A percentile compares a stretch with the other conserved stretches of the same genome.
These are phyloP conservation scores for Anthracocystis setariae DNA, from an alignment of 1,284 basidiomycete species.

Conservation along the genomic window DNA sequence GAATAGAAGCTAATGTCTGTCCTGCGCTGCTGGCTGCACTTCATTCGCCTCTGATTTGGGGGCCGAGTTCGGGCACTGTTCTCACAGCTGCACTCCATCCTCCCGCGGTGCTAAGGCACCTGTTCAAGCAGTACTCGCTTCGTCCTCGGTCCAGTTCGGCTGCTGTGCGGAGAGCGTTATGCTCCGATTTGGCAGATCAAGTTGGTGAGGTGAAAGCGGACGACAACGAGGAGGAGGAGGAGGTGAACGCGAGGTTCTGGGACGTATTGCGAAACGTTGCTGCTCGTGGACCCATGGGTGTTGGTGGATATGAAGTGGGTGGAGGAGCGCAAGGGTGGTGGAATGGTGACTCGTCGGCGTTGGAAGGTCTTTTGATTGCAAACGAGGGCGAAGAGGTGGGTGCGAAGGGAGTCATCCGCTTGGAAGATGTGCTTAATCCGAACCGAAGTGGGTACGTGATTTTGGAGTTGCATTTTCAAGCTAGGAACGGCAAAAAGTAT, in stretches of 20 bases:
- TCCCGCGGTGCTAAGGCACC: conserved; percentile 38
- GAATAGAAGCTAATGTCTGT: conserved; percentile 17
- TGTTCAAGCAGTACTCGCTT: conserved; percentile 54
- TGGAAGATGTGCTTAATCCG: conserved; percentile 26
- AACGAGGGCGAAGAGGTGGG: background rate
- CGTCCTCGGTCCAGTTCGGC: conserved; percentile 35
- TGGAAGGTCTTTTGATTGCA: conserved; percentile 15
- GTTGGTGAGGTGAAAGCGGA: background rate
- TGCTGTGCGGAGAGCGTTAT: conserved; percentile 22
- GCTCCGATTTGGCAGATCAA: conserved; percentile 17
- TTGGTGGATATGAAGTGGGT: conserved; percentile 30
- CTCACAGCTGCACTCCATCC: conserved; percentile 35
- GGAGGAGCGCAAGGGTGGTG: conserved; percentile 51
- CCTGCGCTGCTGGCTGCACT: conserved; percentile 31
- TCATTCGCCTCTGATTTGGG: conserved; percentile 50
- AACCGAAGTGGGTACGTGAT: conserved; percentile 21
- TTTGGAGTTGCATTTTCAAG: conserved; percentile 30
- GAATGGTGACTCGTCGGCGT: conserved; percentile 17
- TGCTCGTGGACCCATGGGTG: conserved; percentile 46
- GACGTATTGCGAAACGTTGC: conserved; percentile 47
- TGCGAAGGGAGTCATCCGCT: conserved; percentile 5
- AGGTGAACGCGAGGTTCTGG: conserved; percentile 55
- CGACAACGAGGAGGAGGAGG: conserved; percentile 11
- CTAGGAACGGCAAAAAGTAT: conserved; percentile 40
- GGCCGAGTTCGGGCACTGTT: conserved; percentile 21